Evolutionary conservation across 768 basidiomycete species (phyloP).

Genomic region (Chlorophyllum brunneum): DNA sequence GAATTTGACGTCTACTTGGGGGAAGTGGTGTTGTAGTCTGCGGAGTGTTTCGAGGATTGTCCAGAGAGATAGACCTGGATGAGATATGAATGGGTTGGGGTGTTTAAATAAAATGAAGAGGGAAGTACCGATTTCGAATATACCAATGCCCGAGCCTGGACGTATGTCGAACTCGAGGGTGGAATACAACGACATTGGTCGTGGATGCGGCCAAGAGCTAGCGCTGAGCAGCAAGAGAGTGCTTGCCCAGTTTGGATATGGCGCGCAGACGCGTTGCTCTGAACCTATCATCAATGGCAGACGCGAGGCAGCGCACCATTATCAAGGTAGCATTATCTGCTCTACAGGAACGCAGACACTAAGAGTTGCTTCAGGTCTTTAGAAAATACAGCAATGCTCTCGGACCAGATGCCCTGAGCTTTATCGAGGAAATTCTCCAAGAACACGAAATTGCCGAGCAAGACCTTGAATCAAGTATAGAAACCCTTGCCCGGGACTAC

Average conservation of each 20-base stretch:
- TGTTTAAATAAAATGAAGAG: background rate
- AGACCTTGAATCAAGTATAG: conserved; percentile 71
- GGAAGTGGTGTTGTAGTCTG: conserved; percentile 62
- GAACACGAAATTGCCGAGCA: conserved; percentile 67
- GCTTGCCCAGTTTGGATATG: conserved; percentile 10
- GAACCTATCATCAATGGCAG: conserved; percentile 31
- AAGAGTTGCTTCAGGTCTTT: conserved; percentile 53
- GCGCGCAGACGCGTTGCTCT: background rate
- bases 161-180: conserved; percentile 71
- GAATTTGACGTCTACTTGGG: conserved; percentile 81
- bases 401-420: conserved; percentile 70
- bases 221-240: background rate
- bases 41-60: conserved; percentile 66
- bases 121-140: conserved; percentile 66
- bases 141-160: conserved; percentile 72
- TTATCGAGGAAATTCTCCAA: conserved; percentile 68
- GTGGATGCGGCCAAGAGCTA: background rate
- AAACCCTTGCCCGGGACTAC: conserved; percentile 81
- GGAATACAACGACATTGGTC: conserved; percentile 44
- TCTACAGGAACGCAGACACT: background rate
- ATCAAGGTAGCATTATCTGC: conserved; percentile 35
- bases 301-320: conserved; percentile 43
- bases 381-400: conserved; percentile 87
- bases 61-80: conserved; percentile 74
- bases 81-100: conserved; percentile 8